Conservation (phyloP, 1,284 basidiomycete genomes). For the Xerocomus amazonicus region DNA sequence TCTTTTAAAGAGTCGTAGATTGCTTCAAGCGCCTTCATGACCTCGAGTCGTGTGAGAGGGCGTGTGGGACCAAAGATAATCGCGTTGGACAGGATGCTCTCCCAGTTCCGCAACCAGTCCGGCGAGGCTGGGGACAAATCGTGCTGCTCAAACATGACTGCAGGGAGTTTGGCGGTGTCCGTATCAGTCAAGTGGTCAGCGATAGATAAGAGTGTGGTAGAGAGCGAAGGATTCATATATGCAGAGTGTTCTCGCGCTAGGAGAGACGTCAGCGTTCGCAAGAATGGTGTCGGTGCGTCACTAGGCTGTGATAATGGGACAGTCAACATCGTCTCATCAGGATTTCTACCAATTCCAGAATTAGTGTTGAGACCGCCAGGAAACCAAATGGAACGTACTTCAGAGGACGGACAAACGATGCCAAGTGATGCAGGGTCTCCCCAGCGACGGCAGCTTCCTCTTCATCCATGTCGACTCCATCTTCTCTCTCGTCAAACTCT, state of each 20-base stretch:
- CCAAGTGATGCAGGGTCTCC: constrained; percentile 53
- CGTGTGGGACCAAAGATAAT: constrained; percentile 45
- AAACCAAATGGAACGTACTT: constrained; percentile 39
- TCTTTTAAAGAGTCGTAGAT: constrained; percentile 66
- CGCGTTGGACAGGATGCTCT: constrained; percentile 48
- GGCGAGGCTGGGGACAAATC: constrained; percentile 65
- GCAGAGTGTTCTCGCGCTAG: constrained; percentile 57
- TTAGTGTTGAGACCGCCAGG: constrained; percentile 6
- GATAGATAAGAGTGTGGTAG: constrained; percentile 58
- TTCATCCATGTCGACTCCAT: constrained; percentile 58
- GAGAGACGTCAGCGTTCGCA: constrained; percentile 55
- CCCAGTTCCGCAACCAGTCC: constrained; percentile 67
- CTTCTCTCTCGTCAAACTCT: constrained; percentile 62
- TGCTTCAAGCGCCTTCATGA: constrained; percentile 51
- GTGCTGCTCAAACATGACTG: constrained; percentile 59
- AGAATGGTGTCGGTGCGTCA: constrained; percentile 52
- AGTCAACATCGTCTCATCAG: constrained; percentile 49
- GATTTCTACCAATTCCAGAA: constrained; percentile 39
- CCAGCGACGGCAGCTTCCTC: constrained; percentile 64
- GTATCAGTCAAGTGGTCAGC: constrained; percentile 60
- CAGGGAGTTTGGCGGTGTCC: constrained; percentile 58
- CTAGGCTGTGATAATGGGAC: constrained; percentile 51
- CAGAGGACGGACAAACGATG: constrained; percentile 51
- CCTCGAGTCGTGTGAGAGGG: constrained; percentile 52
- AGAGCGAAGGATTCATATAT: constrained; percentile 56